Evolutionary conservation across 2,329 filamentous ascomycete species (phyloP).

Genomic region (Neonectria magnoliae): DNA sequence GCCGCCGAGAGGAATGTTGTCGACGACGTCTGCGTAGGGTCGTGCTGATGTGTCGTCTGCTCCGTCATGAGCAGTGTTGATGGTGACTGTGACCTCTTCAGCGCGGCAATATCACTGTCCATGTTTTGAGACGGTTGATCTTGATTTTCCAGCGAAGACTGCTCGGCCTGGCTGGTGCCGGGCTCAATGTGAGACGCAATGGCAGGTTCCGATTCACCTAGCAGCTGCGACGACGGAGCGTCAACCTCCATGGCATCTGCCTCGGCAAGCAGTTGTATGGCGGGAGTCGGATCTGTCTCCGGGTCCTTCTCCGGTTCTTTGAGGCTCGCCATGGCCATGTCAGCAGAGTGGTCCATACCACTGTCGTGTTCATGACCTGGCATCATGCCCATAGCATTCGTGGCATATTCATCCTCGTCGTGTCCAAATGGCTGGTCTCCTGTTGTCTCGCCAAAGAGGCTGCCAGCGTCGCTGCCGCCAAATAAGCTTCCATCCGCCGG

Average conservation of each 20-base stretch:
- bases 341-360: conserved; percentile 54
- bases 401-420: conserved; percentile 85
- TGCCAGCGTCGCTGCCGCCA: conserved; percentile 80
- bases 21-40: conserved; percentile 71
- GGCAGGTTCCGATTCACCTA: conserved; percentile 26
- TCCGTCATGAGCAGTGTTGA: conserved; percentile 48
- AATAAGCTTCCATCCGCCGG: conserved; percentile 85
- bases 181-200: conserved; percentile 25
- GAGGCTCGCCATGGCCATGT: conserved; percentile 54
- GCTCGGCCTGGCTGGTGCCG: conserved; percentile 4
- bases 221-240: conserved; percentile 21
- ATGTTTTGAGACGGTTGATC: conserved; percentile 22
- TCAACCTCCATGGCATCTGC: conserved; percentile 48
- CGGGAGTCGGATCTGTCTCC: conserved; percentile 42
- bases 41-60: conserved; percentile 54
- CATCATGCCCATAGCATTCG: conserved; percentile 70
- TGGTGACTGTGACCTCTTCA: conserved; percentile 39
- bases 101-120: conserved; percentile 5
- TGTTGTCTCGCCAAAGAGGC: conserved; percentile 83
- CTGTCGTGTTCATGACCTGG: conserved; percentile 52
- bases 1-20: conserved; percentile 89
- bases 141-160: conserved; percentile 22
- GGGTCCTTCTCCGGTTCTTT: conserved; percentile 36
- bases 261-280: conserved; percentile 37
- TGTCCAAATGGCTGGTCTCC: conserved; percentile 74